phyloP scores from a whole-genome alignment of 352 stramenopile genomes.

The Globisporangium paddicum region DNA sequence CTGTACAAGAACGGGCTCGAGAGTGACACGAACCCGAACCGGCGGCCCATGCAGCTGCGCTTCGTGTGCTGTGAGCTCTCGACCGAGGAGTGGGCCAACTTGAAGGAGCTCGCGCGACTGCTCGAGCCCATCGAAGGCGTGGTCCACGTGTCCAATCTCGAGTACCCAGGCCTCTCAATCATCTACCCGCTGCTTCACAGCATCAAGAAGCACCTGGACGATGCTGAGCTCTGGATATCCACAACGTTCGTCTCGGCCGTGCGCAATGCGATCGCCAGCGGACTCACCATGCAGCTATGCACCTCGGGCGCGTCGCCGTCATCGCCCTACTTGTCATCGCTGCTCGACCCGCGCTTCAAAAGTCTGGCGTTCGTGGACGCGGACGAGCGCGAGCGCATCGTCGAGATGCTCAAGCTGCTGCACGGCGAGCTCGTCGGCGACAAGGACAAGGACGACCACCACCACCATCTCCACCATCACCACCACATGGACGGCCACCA shows the following conservation, averaged over 20 bases:
- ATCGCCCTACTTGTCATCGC: slow-evolving; percentile 60
- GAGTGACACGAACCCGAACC: slow-evolving; percentile 61
- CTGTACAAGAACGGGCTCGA: slow-evolving; percentile 77
- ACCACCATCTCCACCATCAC: slow-evolving; percentile 13
- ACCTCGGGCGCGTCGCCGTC: slow-evolving; percentile 31
- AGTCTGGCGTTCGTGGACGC: slow-evolving; percentile 54
- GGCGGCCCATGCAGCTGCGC: slow-evolving; percentile 68
- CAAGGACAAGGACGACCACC: slow-evolving; percentile 20
- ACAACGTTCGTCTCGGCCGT: slow-evolving; percentile 58
- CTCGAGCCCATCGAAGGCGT: slow-evolving; percentile 64
- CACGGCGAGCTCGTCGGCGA: slow-evolving; percentile 35
- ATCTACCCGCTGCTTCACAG: slow-evolving; percentile 64
- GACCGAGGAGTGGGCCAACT: slow-evolving; percentile 52
- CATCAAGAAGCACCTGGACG: slow-evolving; percentile 62
- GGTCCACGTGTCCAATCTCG: slow-evolving; percentile 55
- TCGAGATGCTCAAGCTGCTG: slow-evolving; percentile 49
- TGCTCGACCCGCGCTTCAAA: slow-evolving; percentile 76
- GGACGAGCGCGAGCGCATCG: slow-evolving; percentile 44
- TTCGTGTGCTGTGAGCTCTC: slow-evolving; percentile 77
- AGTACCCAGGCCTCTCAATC: slow-evolving; percentile 70
- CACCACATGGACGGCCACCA: slow-evolving; percentile 4
- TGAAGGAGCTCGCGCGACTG: slow-evolving; percentile 63
- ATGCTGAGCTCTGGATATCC: slow-evolving; percentile 56
- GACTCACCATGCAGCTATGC: slow-evolving; percentile 50
- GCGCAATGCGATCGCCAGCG: slow-evolving; percentile 48